Evolutionary conservation across 306 rosid species (phyloP).

Genomic region (Rosa lucieae): DNA sequence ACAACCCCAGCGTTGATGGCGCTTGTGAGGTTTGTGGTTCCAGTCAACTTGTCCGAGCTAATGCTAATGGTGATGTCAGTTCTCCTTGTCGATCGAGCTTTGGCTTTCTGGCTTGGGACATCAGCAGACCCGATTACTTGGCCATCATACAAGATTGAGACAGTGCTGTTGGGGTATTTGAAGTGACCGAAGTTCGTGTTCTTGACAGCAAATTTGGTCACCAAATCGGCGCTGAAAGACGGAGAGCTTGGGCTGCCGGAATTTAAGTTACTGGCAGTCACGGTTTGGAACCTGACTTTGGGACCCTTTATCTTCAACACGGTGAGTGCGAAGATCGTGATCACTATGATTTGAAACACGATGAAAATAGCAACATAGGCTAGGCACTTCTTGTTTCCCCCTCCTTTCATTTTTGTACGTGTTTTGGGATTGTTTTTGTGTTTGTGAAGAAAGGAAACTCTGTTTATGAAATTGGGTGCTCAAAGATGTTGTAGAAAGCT

Average conservation of each 20-base stretch:
- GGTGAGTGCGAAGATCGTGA: constrained; percentile 43
- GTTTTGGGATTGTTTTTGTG: background rate
- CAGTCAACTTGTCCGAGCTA: constrained; percentile 14
- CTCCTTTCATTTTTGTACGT: constrained; percentile 11
- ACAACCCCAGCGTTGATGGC: constrained; percentile 13
- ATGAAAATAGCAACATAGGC: constrained; percentile 45
- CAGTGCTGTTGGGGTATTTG: constrained; percentile 27
- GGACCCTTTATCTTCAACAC: constrained; percentile 52
- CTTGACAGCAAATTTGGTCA: constrained; percentile 25
- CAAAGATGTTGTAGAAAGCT: constrained; percentile 5
- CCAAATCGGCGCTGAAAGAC: constrained; percentile 23
- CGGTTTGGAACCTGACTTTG: constrained; percentile 13
- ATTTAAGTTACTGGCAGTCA: background rate
- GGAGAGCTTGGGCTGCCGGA: background rate
- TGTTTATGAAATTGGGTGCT: background rate
- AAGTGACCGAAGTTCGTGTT: constrained; percentile 35
- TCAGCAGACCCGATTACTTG: constrained; percentile 20
- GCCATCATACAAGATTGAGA: constrained; percentile 21
- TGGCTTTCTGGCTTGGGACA: constrained; percentile 10
- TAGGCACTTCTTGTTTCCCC: constrained; percentile 28
- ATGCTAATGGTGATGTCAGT: constrained; percentile 15
- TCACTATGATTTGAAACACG: constrained; percentile 30
- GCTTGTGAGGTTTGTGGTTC: constrained; percentile 3
- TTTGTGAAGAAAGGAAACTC: background rate
- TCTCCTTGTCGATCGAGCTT: constrained; percentile 23